Evolutionary conservation across 148 eudicot genomes (phyloP).

Genomic region (Rhododendron ovatum): DNA sequence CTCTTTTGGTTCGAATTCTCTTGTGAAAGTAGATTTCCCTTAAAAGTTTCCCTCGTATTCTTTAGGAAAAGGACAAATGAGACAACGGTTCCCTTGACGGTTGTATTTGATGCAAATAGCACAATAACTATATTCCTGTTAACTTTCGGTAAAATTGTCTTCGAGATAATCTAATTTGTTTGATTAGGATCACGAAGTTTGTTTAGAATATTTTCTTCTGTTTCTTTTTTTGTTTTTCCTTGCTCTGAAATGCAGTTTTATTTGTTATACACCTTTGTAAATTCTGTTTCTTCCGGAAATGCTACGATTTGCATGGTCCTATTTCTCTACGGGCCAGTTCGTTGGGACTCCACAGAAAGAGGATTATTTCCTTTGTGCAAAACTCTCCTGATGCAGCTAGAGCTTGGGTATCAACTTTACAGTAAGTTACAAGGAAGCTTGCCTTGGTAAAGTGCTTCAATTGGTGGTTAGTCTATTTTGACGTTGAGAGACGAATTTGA

Average conservation of each 20-base stretch:
- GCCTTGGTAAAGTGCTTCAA: constrained; percentile 3
- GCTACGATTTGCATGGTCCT: constrained; percentile 16
- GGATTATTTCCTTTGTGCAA: constrained; percentile 97
- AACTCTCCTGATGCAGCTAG: constrained; percentile 91
- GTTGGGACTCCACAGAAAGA: constrained; percentile 95
- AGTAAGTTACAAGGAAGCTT: constrained; percentile 46
- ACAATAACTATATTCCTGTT: constrained; percentile 76
- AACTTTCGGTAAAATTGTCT: constrained; percentile 82
- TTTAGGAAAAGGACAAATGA: too few species aligned
- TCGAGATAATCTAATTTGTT: background rate
- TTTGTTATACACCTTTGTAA: too few species aligned
- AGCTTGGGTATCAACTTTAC: constrained; percentile 89
- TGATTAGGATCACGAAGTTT: background rate
- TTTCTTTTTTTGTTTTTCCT: background rate
- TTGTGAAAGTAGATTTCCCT: too few species aligned
- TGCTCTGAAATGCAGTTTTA: background rate
- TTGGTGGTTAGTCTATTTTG: background rate
- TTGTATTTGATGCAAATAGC: constrained; percentile 41
- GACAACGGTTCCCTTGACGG: too few species aligned
- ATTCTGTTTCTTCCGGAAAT: background rate
- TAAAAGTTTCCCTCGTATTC: too few species aligned
- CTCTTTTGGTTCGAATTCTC: too few species aligned
- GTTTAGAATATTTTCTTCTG: background rate
- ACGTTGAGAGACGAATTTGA: background rate
- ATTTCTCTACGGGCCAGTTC: constrained; percentile 30